Conservation (phyloP, 495 filamentous ascomycete species). For the Aeminium ludgeri region DNA sequence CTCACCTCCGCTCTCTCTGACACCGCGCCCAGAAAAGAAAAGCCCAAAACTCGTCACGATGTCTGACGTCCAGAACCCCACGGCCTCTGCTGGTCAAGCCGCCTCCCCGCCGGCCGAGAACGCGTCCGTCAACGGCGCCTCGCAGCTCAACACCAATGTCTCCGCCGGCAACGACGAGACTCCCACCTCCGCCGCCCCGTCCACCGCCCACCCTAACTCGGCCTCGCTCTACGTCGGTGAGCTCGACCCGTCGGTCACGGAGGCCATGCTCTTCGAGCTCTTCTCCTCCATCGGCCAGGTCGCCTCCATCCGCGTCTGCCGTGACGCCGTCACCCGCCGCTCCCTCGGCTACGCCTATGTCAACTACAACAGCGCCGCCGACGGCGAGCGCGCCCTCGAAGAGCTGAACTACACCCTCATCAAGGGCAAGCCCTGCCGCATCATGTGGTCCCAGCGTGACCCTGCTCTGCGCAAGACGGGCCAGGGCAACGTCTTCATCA, state of each 20-base stretch:
- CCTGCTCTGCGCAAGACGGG: constrained; percentile 98
- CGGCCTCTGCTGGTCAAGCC: constrained; percentile 43
- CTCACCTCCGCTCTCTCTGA: not conserved
- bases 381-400: constrained; percentile 95
- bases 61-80: constrained; percentile 30
- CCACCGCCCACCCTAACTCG: constrained; percentile 66
- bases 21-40: not conserved
- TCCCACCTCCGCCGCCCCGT: constrained; percentile 52
- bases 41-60: not conserved
- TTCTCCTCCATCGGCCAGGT: constrained; percentile 99
- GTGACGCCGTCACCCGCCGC: constrained; percentile 94
- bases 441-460: constrained; percentile 99
- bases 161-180: constrained; percentile 47
- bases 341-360: constrained; percentile 99
- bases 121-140: constrained; percentile 42
- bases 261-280: constrained; percentile 99
- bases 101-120: constrained; percentile 40
- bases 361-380: constrained; percentile 95
- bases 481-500: constrained; percentile 99
- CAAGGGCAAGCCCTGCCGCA: constrained; percentile 96
- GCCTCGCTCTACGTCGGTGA: constrained; percentile 98
- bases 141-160: constrained; percentile 48
- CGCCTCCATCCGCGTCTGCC: constrained; percentile 98
- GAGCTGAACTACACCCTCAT: constrained; percentile 99
- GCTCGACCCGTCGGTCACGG: constrained; percentile 90